Evolutionary conservation across 202 grass and related monocot genomes (phyloP).

Genomic region (Elaeis oleifera): DNA sequence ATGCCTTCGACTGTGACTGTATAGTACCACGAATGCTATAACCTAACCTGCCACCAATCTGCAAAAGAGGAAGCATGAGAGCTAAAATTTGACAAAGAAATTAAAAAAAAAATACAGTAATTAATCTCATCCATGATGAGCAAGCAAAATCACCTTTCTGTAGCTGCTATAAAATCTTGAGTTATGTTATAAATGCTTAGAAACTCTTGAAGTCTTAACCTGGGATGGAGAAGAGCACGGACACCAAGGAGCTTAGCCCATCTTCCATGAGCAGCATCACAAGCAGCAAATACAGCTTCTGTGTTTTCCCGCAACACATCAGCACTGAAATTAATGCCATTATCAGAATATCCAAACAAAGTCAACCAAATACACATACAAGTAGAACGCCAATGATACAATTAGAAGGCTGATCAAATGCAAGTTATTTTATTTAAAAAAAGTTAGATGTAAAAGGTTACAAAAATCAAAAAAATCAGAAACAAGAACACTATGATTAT

Average conservation of each 20-base stretch:
- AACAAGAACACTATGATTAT: too few relatives aligned
- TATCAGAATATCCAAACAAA: constrained; percentile 17
- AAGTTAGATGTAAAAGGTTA: too few relatives aligned
- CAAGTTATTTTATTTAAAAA: too few relatives aligned
- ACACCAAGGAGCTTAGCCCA: constrained; percentile 98
- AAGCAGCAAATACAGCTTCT: constrained; percentile 84
- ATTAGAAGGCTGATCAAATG: too few relatives aligned
- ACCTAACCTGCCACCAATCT: constrained; percentile 95
- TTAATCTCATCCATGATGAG: background rate
- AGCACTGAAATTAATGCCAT: constrained; percentile 53
- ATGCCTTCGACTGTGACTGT: constrained; percentile 92
- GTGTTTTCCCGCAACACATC: constrained; percentile 96
- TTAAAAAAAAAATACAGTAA: background rate
- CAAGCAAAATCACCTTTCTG: constrained; percentile 64
- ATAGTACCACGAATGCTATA: constrained; percentile 95
- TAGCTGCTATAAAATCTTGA: constrained; percentile 80
- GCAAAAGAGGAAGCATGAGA: constrained; percentile 1
- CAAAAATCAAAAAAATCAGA: too few relatives aligned
- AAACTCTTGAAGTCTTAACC: constrained; percentile 90
- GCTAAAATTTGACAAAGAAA: constrained; percentile 8
- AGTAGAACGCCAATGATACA: too few relatives aligned
- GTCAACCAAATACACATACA: too few relatives aligned
- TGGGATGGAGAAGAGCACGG: constrained; percentile 91
- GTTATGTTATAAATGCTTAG: constrained; percentile 93
- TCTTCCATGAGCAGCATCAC: constrained; percentile 93